Conservation (phyloP, 2,329 filamentous ascomycete genomes). For the Raffaelea ambrosiae region DNA sequence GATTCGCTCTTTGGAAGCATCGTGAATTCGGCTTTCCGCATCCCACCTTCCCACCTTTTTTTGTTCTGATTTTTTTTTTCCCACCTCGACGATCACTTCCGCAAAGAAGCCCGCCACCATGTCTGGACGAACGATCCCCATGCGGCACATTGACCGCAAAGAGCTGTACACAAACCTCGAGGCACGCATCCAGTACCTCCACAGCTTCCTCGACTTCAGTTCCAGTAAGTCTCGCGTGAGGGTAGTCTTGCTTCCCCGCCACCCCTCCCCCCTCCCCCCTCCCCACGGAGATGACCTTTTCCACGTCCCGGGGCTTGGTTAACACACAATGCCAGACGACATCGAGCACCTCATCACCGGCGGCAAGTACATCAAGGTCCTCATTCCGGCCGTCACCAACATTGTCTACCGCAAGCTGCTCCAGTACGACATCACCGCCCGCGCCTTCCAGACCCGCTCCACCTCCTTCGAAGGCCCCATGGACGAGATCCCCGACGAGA, state of each 20-base stretch:
- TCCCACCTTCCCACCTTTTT: neutral
- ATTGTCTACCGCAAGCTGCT: conserved; percentile 78
- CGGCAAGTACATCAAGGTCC: conserved; percentile 69
- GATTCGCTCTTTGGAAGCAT: too few species aligned
- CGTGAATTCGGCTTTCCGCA: neutral
- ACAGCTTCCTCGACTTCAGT: conserved; percentile 68
- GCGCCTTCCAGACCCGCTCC: conserved; percentile 58
- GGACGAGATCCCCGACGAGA: conserved; percentile 54
- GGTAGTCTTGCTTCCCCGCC: neutral
- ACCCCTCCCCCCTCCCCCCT: neutral
- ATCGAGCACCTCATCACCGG: conserved; percentile 62
- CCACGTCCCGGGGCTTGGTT: too few species aligned
- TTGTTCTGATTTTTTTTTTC: neutral
- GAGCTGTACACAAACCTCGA: conserved; percentile 65
- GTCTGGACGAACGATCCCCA: conserved; percentile 10
- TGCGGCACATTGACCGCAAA: conserved; percentile 58
- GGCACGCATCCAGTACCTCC: conserved; percentile 61
- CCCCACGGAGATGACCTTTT: too few species aligned
- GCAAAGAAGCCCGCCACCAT: conserved; percentile 1
- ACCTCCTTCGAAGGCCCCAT: conserved; percentile 60
- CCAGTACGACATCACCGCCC: conserved; percentile 72
- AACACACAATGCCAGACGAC: conserved; percentile 42
- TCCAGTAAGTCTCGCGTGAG: conserved; percentile 52
- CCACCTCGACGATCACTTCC: neutral
- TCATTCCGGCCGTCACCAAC: conserved; percentile 76